phyloP scores from a whole-genome alignment of 2,329 filamentous ascomycete species.

The Arthroderma sp. region DNA sequence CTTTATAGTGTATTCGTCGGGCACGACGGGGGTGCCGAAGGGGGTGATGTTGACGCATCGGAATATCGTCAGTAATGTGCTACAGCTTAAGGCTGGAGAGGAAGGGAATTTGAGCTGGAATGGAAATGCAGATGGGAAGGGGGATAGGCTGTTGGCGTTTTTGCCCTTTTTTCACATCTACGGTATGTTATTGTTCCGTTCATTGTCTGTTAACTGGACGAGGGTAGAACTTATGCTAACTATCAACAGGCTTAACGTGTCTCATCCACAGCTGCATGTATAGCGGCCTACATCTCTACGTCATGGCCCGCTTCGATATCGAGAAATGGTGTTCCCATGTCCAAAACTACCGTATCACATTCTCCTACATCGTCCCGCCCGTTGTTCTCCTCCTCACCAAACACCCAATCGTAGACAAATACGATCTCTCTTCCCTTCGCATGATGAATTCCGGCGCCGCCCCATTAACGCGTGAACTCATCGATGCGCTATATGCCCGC shows the following conservation, averaged over 20 bases:
- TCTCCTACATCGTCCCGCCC: conserved; percentile 71
- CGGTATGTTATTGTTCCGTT: conserved; percentile 36
- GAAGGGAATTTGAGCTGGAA: conserved; percentile 43
- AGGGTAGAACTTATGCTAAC: conserved; percentile 4
- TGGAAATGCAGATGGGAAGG: conserved; percentile 46
- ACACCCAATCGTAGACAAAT: conserved; percentile 62
- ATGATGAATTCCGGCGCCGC: conserved; percentile 84
- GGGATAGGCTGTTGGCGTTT: conserved; percentile 64
- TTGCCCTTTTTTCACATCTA: conserved; percentile 90
- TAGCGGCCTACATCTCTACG: conserved; percentile 51
- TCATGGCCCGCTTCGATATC: conserved; percentile 71
- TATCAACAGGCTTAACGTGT: conserved; percentile 48
- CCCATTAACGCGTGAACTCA: conserved; percentile 67
- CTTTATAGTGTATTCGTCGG: conserved; percentile 77
- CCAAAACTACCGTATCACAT: conserved; percentile 62
- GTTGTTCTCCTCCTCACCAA: conserved; percentile 71
- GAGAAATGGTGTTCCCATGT: conserved; percentile 65
- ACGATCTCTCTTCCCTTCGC: conserved; percentile 63
- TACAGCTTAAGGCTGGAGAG: conserved; percentile 45
- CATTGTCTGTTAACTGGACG: not conserved
- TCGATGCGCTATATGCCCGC: conserved; percentile 59
- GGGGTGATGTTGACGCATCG: conserved; percentile 75
- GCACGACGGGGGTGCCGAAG: conserved; percentile 83
- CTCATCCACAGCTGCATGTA: conserved; percentile 57
- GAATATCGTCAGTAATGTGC: conserved; percentile 66